These are phyloP conservation scores for Pharnaceum exiguum DNA, from an alignment of 148 eudicot species.

Conservation along the genomic window DNA sequence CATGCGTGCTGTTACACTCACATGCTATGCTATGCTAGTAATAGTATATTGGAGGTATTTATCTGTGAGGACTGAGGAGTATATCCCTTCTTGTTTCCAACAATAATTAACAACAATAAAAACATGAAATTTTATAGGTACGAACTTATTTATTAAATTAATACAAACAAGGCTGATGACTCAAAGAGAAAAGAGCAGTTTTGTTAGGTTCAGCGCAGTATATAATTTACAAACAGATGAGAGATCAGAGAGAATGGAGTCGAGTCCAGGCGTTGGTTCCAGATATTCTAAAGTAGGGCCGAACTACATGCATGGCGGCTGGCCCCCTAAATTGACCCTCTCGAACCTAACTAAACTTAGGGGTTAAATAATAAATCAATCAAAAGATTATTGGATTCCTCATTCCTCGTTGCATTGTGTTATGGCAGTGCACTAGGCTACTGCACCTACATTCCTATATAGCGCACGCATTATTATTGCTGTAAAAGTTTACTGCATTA, in stretches of 20 bases:
- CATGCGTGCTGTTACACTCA: slow-evolving; percentile 10
- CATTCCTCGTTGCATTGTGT: background rate
- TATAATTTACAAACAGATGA: background rate
- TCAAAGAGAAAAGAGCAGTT: slow-evolving; percentile 10
- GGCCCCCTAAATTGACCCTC: slow-evolving; percentile 12
- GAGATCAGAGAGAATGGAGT: background rate
- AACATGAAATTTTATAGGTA: too few species aligned
- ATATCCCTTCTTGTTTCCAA: background rate
- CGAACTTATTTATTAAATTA: too few species aligned
- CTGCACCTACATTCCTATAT: too few species aligned
- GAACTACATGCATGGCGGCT: slow-evolving; percentile 16
- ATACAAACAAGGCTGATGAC: background rate
- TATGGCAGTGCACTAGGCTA: too few species aligned
- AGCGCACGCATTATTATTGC: too few species aligned
- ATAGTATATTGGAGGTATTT: too few species aligned
- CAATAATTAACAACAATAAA: background rate
- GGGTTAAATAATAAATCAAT: too few species aligned
- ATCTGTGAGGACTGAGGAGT: too few species aligned
- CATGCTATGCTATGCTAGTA: slow-evolving; percentile 7
- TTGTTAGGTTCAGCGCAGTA: slow-evolving; percentile 10
- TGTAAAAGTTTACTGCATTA: too few species aligned
- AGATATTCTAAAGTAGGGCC: slow-evolving; percentile 15
- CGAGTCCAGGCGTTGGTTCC: background rate
- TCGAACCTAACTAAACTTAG: too few species aligned
- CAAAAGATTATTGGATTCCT: too few species aligned